Percentiles rank a stretch among this genome's conserved stretches.
These are phyloP conservation scores for Stevia rebaudiana DNA, from an alignment of 140 eudicot species.

Conservation along the genomic window DNA sequence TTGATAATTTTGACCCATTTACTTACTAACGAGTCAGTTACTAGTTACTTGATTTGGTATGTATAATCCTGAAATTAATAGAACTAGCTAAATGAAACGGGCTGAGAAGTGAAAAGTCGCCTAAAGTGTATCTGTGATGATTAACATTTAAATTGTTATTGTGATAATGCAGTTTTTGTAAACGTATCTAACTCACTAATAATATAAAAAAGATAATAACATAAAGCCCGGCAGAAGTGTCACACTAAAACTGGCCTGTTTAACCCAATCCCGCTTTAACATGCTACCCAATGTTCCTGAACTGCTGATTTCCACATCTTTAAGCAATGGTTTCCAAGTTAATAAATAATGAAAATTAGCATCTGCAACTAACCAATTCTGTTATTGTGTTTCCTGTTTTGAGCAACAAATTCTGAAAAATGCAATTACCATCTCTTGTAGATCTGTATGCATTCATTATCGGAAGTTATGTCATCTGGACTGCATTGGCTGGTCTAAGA, in stretches of 20 bases:
- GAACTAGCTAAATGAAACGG: neutral
- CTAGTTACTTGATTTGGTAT: neutral
- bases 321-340: neutral
- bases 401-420: neutral
- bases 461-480: constrained; percentile 94
- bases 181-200: neutral
- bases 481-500: constrained; percentile 76
- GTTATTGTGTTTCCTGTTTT: constrained; percentile 1
- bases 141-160: neutral
- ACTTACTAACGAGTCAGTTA: too few relatives aligned
- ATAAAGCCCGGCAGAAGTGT: neutral
- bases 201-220: neutral
- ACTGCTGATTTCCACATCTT: neutral
- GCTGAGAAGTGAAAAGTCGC: neutral
- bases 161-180: neutral
- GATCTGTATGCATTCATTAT: constrained; percentile 82
- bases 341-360: neutral
- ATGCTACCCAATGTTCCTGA: constrained; percentile 2
- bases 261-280: neutral
- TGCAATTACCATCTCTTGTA: constrained; percentile 12
- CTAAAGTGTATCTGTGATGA: neutral
- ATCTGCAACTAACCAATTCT: constrained; percentile 3
- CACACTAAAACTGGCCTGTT: neutral
- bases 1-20: neutral
- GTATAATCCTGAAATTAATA: neutral